A percentile compares a stretch with the other conserved stretches of the same genome.
phyloP scores from a whole-genome alignment of 257 asterid genomes.

The Ehretia macrophylla region DNA sequence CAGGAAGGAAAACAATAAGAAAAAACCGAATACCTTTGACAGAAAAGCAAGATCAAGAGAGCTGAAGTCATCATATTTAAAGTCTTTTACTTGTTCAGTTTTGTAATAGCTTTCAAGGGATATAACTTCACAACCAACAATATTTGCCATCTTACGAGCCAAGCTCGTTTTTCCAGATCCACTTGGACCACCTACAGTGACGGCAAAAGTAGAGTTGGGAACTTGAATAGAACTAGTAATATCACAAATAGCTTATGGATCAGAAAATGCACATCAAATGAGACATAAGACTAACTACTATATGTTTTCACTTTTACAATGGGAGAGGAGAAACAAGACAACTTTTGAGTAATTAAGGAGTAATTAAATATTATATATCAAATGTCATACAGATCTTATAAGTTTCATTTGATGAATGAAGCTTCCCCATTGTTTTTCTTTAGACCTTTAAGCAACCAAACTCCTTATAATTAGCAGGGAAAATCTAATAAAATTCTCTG shows the following conservation, averaged over 20 bases:
- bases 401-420: too few relatives aligned
- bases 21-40: constrained; percentile 62
- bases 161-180: constrained; percentile 99
- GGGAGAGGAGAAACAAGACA: too few relatives aligned
- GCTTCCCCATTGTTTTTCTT: too few relatives aligned
- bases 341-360: too few relatives aligned
- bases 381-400: too few relatives aligned
- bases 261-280: too few relatives aligned
- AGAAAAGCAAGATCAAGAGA: constrained; percentile 90
- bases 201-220: constrained; percentile 15
- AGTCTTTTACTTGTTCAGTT: constrained; percentile 81
- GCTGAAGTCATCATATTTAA: constrained; percentile 89
- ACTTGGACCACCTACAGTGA: constrained; percentile 88
- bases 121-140: constrained; percentile 98
- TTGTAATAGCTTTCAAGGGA: constrained; percentile 95
- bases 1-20: constrained; percentile 9
- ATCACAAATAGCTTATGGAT: too few relatives aligned
- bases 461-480: too few relatives aligned
- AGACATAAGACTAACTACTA: too few relatives aligned
- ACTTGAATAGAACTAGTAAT: neutral
- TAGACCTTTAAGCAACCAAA: too few relatives aligned
- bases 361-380: too few relatives aligned
- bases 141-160: constrained; percentile 99
- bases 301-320: neutral
- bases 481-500: too few relatives aligned